Base-by-base conservation (phyloP, 176 grass and related monocot species). In the Olyra latifolia region DNA sequence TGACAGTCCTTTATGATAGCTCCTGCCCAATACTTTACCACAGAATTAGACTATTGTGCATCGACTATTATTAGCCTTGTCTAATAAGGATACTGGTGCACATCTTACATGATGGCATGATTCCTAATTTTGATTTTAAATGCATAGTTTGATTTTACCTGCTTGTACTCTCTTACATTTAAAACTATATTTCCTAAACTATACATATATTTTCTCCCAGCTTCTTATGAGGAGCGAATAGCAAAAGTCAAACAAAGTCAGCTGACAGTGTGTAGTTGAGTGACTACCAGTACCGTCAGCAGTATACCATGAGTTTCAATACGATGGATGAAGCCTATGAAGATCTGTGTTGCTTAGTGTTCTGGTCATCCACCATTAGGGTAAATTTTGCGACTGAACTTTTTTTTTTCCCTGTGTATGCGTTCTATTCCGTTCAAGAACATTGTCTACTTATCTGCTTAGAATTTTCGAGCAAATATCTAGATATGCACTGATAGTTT, bases 171-270 rank as follows among this genome's bases (percentile, higher is more conserved):
- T 13, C 25, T 70, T 62, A 11, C 50, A 62, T 20, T 11, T 87
- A 23, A 81, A 75, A 72, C 66, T 41, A 3, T 55, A 25, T 63
- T 58, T 22, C 14, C 15, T 55, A n/a, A 35, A 4, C 32, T 35
- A 46, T 46, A 25, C 53, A 75, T 72, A 29, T 71, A 64, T 38
- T 12, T 62, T 49, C 16, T 45, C 20, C 84, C 86, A 98, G 92
- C 92, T 81, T 98, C 95, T 32, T 98, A 87, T 32, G 90, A 93
- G 61, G 95, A 98, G 80, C 78, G 90, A 4, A 22, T 76, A 67
- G 79, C 88, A 42, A 98, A 87, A 86, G 54, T 91, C 54, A 71
- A 41, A 62, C 71, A 9, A 95, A 91, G 73, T 20, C 55, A 59
- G 35, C 76, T 71, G 68, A 29, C 32, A 89, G 84, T 63, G 10